These are phyloP conservation scores for Populus trichocarpa DNA, from an alignment of 441 rosid genomes.

Conservation along the genomic window DNA sequence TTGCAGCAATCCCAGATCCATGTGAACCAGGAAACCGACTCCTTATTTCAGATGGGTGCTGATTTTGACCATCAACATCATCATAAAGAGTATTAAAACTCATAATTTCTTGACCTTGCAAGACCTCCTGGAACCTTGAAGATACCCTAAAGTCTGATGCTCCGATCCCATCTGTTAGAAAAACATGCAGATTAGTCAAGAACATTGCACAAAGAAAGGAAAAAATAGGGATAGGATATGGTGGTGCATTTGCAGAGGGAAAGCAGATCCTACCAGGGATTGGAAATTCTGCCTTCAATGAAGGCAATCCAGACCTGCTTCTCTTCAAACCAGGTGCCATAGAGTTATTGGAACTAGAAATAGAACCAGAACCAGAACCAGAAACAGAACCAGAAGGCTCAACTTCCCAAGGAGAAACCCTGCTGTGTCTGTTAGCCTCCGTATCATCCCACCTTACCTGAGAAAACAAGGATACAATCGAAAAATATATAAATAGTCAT, in stretches of 20 bases:
- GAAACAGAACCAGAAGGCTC: conserved; percentile 56
- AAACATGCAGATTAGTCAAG: background rate
- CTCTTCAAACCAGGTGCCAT: conserved; percentile 67
- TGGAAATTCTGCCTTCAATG: conserved; percentile 64
- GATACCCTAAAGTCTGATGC: conserved; percentile 87
- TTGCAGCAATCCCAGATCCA: conserved; percentile 27
- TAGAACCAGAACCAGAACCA: background rate
- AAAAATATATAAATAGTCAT: background rate
- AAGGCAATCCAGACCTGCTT: conserved; percentile 68
- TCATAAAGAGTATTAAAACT: conserved; percentile 56
- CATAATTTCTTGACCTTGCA: conserved; percentile 99
- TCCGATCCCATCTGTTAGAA: conserved; percentile 59
- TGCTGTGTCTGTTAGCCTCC: conserved; percentile 53
- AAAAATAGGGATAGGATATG: background rate
- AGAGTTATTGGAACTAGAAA: conserved; percentile 51
- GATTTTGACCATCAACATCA: conserved; percentile 44
- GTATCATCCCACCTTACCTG: conserved; percentile 91
- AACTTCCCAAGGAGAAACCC: conserved; percentile 94
- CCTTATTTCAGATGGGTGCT: conserved; percentile 36
- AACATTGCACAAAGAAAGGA: background rate
- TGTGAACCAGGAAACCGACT: conserved; percentile 37
- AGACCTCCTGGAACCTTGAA: conserved; percentile 93
- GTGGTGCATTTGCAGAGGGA: background rate
- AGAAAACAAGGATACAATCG: background rate
- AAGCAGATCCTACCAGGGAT: conserved; percentile 51